These are phyloP conservation scores for Neonectria sp. DNA, from an alignment of 2,329 filamentous ascomycete species.

Conservation along the genomic window DNA sequence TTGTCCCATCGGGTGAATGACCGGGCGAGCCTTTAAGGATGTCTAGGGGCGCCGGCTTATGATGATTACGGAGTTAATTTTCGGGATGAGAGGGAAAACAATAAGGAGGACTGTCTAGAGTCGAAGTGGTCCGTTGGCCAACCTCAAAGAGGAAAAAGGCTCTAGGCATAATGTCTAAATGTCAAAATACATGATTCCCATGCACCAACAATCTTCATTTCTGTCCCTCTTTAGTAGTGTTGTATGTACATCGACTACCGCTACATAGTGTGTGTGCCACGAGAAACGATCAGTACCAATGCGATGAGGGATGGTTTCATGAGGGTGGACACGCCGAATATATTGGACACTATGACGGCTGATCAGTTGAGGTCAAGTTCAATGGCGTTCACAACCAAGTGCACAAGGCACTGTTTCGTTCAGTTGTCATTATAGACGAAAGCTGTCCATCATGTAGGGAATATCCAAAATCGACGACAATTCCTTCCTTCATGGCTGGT, in stretches of 20 bases:
- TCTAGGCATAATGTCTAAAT: slow-evolving; percentile 46
- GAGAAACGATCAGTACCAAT: not conserved
- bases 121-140: slow-evolving; percentile 33
- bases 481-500: not conserved
- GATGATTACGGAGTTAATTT: slow-evolving; percentile 41
- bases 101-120: slow-evolving; percentile 31
- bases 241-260: not conserved
- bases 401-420: not conserved
- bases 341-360: not conserved
- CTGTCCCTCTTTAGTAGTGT: not conserved
- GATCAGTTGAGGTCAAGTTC: too few relatives aligned
- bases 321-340: too few relatives aligned
- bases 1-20: slow-evolving; percentile 34
- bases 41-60: slow-evolving; percentile 33
- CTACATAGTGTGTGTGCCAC: not conserved
- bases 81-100: slow-evolving; percentile 39
- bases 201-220: not conserved
- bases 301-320: too few relatives aligned
- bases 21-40: slow-evolving; percentile 31
- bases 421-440: not conserved
- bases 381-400: not conserved
- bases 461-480: not conserved
- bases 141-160: slow-evolving; percentile 30
- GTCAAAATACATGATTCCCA: slow-evolving; percentile 19
- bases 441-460: not conserved